These are phyloP conservation scores for Serendipita vermifera DNA, from an alignment of 768 basidiomycete species.

Conservation along the genomic window DNA sequence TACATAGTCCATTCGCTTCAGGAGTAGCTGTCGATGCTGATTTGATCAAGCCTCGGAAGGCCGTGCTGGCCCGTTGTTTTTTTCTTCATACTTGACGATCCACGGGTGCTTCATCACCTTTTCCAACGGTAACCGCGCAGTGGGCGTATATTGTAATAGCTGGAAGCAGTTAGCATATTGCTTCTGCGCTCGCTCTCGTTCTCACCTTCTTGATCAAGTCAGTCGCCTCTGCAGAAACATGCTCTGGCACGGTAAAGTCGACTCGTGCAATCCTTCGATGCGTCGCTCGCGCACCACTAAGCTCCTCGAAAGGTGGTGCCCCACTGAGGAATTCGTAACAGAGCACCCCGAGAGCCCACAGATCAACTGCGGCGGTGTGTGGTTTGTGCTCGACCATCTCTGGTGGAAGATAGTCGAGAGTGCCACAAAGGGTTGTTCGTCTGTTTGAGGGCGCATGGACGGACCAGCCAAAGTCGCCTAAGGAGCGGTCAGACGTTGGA, in stretches of 20 bases:
- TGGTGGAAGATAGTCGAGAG: conserved; percentile 91
- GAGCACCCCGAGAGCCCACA: conserved; percentile 96
- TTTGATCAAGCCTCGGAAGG: too few species aligned
- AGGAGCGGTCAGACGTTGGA: neutral
- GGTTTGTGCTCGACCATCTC: conserved; percentile 95
- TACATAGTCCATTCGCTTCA: too few species aligned
- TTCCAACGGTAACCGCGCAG: conserved; percentile 58
- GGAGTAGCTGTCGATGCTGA: too few species aligned
- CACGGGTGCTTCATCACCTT: conserved; percentile 78
- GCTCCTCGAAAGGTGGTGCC: conserved; percentile 74
- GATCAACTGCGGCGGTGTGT: conserved; percentile 82
- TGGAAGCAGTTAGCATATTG: conserved; percentile 22
- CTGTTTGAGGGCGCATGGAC: conserved; percentile 16
- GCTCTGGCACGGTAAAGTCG: conserved; percentile 55
- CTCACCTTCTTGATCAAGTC: conserved; percentile 51
- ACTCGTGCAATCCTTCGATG: conserved; percentile 81
- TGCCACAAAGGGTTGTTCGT: conserved; percentile 85
- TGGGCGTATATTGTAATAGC: conserved; percentile 65
- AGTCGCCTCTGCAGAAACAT: conserved; percentile 48
- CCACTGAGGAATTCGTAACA: conserved; percentile 91
- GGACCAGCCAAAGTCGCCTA: conserved; percentile 8
- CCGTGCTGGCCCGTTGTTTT: conserved; percentile 10
- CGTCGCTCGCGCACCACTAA: conserved; percentile 59
- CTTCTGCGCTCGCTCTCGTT: conserved; percentile 7
- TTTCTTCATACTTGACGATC: conserved; percentile 37